Percentiles rank a stretch among this genome's conserved stretches.
phyloP scores from a whole-genome alignment of 176 grass and related monocot species.

The Canna indica region DNA sequence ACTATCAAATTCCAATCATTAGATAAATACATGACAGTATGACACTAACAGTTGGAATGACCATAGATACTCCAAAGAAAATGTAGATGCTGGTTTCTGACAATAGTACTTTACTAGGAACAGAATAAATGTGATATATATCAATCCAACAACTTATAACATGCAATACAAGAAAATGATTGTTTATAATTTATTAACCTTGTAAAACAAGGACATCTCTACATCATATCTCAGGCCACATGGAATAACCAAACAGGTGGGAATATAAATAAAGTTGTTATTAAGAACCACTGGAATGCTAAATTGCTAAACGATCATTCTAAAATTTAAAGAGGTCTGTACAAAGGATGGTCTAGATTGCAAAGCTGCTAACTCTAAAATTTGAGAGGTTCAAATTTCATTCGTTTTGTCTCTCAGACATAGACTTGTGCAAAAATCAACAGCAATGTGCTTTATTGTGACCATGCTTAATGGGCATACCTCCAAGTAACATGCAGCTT shows the following conservation, averaged over 20 bases:
- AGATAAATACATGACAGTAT: neutral
- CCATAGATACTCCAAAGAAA: neutral
- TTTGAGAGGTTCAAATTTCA: too few species aligned
- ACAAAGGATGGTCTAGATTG: too few species aligned
- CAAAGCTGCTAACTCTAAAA: too few species aligned
- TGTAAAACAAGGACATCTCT: neutral
- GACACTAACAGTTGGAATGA: neutral
- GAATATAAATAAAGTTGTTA: too few species aligned
- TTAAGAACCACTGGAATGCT: too few species aligned
- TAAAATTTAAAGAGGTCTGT: too few species aligned
- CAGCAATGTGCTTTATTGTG: too few species aligned
- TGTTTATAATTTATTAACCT: neutral
- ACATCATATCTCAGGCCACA: too few species aligned
- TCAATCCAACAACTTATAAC: neutral
- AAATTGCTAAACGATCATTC: too few species aligned
- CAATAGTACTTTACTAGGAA: neutral
- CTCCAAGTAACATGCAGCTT: neutral
- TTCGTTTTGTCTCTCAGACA: too few species aligned
- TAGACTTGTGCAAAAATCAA: too few species aligned
- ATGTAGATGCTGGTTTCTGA: neutral
- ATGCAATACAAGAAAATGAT: neutral
- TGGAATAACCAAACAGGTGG: too few species aligned
- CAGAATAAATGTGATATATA: neutral
- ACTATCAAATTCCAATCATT: neutral
- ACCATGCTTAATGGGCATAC: neutral